These are phyloP conservation scores for Skeletonema marinoi DNA, from an alignment of 108 stramenopile genomes.

Conservation along the genomic window DNA sequence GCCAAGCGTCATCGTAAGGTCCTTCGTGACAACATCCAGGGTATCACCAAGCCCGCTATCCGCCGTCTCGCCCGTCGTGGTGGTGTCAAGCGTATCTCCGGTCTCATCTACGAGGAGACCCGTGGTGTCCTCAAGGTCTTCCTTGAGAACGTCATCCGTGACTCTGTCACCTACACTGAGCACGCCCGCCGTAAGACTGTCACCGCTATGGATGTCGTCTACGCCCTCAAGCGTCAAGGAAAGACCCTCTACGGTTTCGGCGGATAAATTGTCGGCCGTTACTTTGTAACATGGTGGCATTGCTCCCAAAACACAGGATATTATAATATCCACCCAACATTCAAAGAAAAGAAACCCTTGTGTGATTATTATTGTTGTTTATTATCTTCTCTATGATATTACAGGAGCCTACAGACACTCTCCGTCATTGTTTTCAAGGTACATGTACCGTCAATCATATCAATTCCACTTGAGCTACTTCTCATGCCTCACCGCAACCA, in stretches of 20 bases:
- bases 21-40: too few relatives aligned
- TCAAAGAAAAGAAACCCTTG: neutral
- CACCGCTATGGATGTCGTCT: neutral
- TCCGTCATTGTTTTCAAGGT: neutral
- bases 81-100: too few relatives aligned
- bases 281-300: neutral
- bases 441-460: neutral
- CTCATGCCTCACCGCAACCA: too few relatives aligned
- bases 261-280: constrained; percentile 23
- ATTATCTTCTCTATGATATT: neutral
- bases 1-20: neutral
- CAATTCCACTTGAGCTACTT: too few relatives aligned
- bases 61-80: too few relatives aligned
- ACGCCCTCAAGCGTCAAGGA: constrained; percentile 27
- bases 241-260: constrained; percentile 77
- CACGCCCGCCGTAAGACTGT: too few relatives aligned
- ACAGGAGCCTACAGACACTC: neutral
- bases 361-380: neutral
- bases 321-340: constrained; percentile 10
- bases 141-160: too few relatives aligned
- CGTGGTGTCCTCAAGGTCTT: too few relatives aligned
- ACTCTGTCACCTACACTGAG: too few relatives aligned
- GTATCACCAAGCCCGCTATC: too few relatives aligned
- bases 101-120: too few relatives aligned
- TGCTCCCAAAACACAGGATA: neutral